Evolutionary conservation across 2,329 filamentous ascomycete genomes (phyloP).

Genomic region (Purpureocillium lavendulum): DNA sequence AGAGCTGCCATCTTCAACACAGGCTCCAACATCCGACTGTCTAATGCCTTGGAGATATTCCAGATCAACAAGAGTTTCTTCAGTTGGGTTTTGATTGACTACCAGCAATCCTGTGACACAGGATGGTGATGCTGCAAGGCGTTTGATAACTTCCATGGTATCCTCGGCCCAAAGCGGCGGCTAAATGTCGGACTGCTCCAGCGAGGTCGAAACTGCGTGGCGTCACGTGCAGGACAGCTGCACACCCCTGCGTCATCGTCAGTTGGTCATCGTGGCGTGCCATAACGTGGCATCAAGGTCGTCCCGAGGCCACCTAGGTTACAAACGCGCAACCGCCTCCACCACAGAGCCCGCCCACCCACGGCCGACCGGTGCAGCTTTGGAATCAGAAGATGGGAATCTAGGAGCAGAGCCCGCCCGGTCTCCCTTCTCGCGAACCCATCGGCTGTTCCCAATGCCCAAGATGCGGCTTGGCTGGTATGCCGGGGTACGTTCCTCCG

Average conservation of each 20-base stretch:
- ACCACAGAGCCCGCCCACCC: neutral
- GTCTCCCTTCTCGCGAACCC: neutral
- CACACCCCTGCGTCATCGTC: neutral
- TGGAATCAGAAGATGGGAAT: slow-evolving; percentile 1
- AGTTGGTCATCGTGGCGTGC: neutral
- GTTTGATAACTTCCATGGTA: too few relatives aligned
- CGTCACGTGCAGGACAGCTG: neutral
- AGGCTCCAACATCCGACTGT: too few relatives aligned
- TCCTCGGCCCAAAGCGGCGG: neutral
- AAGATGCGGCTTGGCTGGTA: slow-evolving; percentile 54
- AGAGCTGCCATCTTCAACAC: too few relatives aligned
- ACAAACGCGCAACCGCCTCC: neutral
- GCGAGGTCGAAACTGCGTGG: too few relatives aligned
- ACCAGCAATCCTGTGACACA: too few relatives aligned
- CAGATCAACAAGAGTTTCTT: too few relatives aligned
- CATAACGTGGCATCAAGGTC: slow-evolving; percentile 1
- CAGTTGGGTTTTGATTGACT: too few relatives aligned
- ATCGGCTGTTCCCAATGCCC: slow-evolving; percentile 17
- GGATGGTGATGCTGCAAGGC: too few relatives aligned
- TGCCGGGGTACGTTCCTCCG: slow-evolving; percentile 42
- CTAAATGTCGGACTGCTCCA: neutral
- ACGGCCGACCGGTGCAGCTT: too few relatives aligned
- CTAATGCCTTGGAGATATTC: too few relatives aligned
- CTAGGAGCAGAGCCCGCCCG: slow-evolving; percentile 3
- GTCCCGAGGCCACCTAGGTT: too few relatives aligned